Evolutionary conservation across 2,329 filamentous ascomycete species (phyloP).

Genomic region (Trichoderma semiorbis): DNA sequence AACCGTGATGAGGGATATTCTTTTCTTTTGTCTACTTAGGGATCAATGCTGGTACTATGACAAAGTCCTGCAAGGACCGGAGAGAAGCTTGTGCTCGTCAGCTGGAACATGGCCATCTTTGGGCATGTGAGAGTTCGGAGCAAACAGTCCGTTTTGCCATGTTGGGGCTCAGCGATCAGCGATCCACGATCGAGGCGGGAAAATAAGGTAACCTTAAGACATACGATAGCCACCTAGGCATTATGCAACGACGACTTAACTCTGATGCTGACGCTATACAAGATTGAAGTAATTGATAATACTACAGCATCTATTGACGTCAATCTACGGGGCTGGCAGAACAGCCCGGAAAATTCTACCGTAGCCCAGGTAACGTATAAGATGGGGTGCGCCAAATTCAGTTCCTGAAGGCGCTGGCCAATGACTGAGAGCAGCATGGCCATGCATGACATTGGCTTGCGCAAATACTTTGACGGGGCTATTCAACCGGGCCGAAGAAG

Average conservation of each 20-base stretch:
- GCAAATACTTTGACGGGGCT: background rate
- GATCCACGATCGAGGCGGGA: background rate
- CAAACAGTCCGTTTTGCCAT: conserved; percentile 6
- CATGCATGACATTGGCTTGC: conserved; percentile 1
- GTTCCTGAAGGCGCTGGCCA: conserved; percentile 9
- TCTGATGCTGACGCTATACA: background rate
- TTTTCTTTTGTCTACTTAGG: background rate
- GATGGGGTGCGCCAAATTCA: background rate
- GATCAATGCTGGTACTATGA: background rate
- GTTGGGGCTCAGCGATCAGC: background rate
- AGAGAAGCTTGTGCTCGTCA: background rate
- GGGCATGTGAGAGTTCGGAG: conserved; percentile 1
- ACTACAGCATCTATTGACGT: background rate
- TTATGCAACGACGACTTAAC: background rate
- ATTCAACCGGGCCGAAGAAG: background rate
- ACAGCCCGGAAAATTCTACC: background rate
- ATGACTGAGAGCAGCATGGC: conserved; percentile 25
- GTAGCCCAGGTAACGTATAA: background rate
- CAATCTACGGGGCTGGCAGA: background rate
- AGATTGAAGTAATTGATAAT: background rate
- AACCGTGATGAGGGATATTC: conserved; percentile 9
- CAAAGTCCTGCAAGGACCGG: background rate
- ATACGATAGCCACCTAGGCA: background rate
- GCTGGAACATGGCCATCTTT: background rate
- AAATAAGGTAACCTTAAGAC: background rate